Base-by-base conservation (phyloP, 2,329 filamentous ascomycete genomes). In the Aspergillus uvarum region DNA sequence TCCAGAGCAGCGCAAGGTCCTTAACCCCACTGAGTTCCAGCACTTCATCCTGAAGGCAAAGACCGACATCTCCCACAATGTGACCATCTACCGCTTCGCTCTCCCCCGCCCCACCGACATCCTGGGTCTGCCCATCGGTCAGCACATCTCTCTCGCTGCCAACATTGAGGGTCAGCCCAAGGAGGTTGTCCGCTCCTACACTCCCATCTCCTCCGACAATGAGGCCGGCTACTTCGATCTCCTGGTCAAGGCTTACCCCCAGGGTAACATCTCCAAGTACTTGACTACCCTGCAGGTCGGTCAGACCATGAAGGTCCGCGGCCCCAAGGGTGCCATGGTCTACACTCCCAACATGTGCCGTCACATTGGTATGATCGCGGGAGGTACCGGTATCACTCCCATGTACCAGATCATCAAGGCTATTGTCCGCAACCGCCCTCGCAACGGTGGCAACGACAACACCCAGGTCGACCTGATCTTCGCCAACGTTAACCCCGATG, bases 381-480 rank as follows among this genome's bases (percentile, higher is more conserved):
- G 95, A 68, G 95, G 95, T 66, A 98, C 95, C 35, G 95, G 95
- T 69, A 98, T 99, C 77, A 98, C 95, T 10, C 95, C 95, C 62
- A 99, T 99, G 95, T 85, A 98, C 65, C 95, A 99, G 82, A 87
- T 99, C 70, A 88, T 96, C 75, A 90, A 92, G 71, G 95, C 94
- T 60, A 92, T 98, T 69, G 86, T 93, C 70, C 87, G 91, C 68
- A 91, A 91, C 71, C 87, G 92, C 62, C 79, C 80, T 56, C 77
- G 78, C 61, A 81, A 80, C 68, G 83, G 87, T 57, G 82, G 87
- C 54, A 93, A 89, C 63, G 92, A 96, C 80, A 88, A 81, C 74
- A 99, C 95, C 62, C 83, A 96, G 82, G 87, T 98, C 56, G 92
- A 97, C 74, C 82, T 99, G 65, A 92, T 99, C 77, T 99, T 98